Evolutionary conservation across 257 asterid species (phyloP), one percentile per base, ranked within the genome.

Genomic region (Solanum chiquidenum): DNA sequence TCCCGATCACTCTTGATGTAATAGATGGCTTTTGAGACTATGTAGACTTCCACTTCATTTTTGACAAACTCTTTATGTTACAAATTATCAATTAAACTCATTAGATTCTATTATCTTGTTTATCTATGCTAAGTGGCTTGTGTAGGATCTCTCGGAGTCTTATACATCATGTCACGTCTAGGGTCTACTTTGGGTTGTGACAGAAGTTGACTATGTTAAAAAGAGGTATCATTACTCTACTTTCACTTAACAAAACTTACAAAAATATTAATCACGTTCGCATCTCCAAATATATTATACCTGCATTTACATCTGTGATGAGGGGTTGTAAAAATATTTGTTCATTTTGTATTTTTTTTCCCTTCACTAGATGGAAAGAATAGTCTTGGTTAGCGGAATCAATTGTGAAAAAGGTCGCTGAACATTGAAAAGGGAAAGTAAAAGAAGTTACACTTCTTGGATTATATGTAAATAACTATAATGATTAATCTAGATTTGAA

Each of bases 301-400:
- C 94, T 88, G 98, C 98, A 20, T 97, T 97, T 89, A 98, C 95
- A 89, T 97, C 98, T 27, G 88, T 95, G 55, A 97, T 95, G 98
- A 94, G 98, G 93, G 99, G 98, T 42, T 97, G 99, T 93, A 97
- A 97, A 86, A 97, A 97, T 79, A 95, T 95, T 98, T 97, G 98
- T 91, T 95, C 98, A 21, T 97, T 97, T 88, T 95, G 98, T 92
- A 93, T 97, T 80, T 98, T 97, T 87, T 97, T 97, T 85, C 98
- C 98, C 87, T 97, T 97, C 93, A 97, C 98, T 27, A 93, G 98
- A 90, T 98, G 98, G 86, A 92, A 96, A 75, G 98, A 97, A 89
- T 87, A 98, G 66, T 97, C 98, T 6, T 96, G 98, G 33, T 95
- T 96, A 4, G 97, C 94, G 73, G 96, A 95, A 82, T 97, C 99